Percentiles rank a stretch among this genome's conserved stretches.
Evolutionary conservation across 352 stramenopile genomes (phyloP).

Genomic region (Halophytophthora batemanensis): DNA sequence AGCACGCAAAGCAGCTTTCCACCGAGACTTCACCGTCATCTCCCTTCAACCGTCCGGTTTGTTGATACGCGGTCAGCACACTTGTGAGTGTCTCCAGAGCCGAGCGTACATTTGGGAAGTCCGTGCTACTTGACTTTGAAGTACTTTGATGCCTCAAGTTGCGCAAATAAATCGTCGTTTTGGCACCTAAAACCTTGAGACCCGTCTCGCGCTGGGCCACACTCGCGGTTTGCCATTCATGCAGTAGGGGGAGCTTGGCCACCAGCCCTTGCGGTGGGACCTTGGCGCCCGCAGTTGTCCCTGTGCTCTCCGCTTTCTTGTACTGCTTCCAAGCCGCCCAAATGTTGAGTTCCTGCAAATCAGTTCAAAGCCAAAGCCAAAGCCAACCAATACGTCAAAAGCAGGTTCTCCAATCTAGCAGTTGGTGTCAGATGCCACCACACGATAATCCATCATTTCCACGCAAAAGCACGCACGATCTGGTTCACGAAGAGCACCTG

Average conservation of each 20-base stretch:
- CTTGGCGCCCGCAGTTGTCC: conserved; percentile 5
- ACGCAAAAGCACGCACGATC: conserved; percentile 46
- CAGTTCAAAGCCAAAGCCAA: neutral
- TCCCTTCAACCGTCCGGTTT: conserved; percentile 4
- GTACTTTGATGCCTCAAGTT: conserved; percentile 7
- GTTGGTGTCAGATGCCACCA: too few species aligned
- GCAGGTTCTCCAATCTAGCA: neutral
- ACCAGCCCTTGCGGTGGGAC: conserved; percentile 49
- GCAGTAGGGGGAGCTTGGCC: conserved; percentile 44
- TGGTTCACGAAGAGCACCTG: conserved; percentile 70
- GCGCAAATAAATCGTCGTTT: conserved; percentile 18
- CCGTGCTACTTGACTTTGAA: neutral
- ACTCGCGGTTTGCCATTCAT: conserved; percentile 42
- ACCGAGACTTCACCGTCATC: conserved; percentile 6
- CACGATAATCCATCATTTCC: neutral
- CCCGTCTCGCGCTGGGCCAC: conserved; percentile 10
- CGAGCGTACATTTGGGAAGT: conserved; percentile 11
- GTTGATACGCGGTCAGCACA: conserved; percentile 14
- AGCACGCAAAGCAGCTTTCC: conserved; percentile 42
- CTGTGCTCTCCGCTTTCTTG: conserved; percentile 18
- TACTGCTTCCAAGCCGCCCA: conserved; percentile 53
- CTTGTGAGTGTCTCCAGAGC: conserved; percentile 25
- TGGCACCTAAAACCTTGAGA: conserved; percentile 19
- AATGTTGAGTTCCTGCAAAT: conserved; percentile 63
- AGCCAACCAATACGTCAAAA: neutral